These are phyloP conservation scores for Volvox africanus DNA, from an alignment of 139 green algal genomes.

Conservation along the genomic window DNA sequence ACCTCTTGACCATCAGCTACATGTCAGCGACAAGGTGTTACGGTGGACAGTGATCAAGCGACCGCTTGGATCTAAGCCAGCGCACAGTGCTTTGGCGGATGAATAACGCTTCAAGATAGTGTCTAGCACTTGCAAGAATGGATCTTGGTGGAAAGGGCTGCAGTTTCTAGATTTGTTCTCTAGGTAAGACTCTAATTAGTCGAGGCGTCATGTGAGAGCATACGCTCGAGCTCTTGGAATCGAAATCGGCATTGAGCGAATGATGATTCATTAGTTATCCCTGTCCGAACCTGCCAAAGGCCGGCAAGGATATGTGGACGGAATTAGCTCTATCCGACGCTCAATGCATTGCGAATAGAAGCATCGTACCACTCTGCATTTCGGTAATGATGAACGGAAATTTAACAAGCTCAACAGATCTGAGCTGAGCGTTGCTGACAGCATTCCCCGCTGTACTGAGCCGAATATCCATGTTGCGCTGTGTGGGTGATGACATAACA, in stretches of 20 bases:
- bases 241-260: not conserved
- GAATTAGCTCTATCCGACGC: conserved; percentile 89
- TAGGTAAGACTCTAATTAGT: too few relatives aligned
- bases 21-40: conserved; percentile 78
- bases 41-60: conserved; percentile 80
- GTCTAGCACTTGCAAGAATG: too few relatives aligned
- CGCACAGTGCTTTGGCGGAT: too few relatives aligned
- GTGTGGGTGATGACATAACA: conserved; percentile 53
- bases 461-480: not conserved
- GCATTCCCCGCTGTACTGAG: conserved; percentile 67
- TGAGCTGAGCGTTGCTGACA: conserved; percentile 51
- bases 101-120: not conserved
- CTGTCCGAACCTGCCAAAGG: conserved; percentile 78
- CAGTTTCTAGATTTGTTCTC: too few relatives aligned
- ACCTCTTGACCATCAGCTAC: conserved; percentile 75
- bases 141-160: too few relatives aligned
- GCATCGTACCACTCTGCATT: not conserved
- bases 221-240: not conserved
- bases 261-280: conserved; percentile 80
- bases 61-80: not conserved
- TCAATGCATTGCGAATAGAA: not conserved
- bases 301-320: conserved; percentile 61
- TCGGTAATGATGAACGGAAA: conserved; percentile 68
- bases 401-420: conserved; percentile 90
- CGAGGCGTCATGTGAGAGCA: too few relatives aligned